Percentiles rank a stretch among this genome's conserved stretches.
Evolutionary conservation across 2,329 filamentous ascomycete genomes (phyloP).

Genomic region (Penicillium concentricum): DNA sequence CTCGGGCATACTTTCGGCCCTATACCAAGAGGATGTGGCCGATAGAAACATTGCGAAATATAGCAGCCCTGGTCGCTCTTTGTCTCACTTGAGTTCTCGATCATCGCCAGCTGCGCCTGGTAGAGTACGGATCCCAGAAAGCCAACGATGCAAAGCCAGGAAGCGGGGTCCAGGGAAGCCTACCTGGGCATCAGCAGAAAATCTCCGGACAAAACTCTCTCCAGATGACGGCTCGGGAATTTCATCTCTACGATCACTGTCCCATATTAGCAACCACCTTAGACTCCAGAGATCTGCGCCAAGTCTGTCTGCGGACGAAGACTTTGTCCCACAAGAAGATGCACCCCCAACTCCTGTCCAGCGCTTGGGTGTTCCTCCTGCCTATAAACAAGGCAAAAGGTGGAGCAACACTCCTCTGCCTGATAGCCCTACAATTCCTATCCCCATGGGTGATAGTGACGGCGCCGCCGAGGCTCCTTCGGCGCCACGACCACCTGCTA

Average conservation of each 20-base stretch:
- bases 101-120: constrained; percentile 20
- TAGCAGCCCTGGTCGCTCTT: constrained; percentile 19
- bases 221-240: constrained; percentile 2
- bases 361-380: constrained; percentile 32
- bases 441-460: constrained; percentile 11
- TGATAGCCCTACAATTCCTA: constrained; percentile 37
- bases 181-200: constrained; percentile 24
- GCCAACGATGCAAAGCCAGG: constrained; percentile 4
- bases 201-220: constrained; percentile 20
- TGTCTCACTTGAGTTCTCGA: constrained; percentile 22
- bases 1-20: constrained; percentile 33
- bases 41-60: constrained; percentile 40
- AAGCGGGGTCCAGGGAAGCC: constrained; percentile 14
- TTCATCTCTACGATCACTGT: constrained; percentile 3
- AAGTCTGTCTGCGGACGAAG: constrained; percentile 25
- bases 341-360: constrained; percentile 14
- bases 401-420: constrained; percentile 36
- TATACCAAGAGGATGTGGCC: constrained; percentile 45
- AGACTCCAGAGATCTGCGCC: constrained; percentile 35
- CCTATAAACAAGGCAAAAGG: constrained; percentile 31
- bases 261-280: constrained; percentile 13
- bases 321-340: constrained; percentile 10
- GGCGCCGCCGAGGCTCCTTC: constrained; percentile 6
- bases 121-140: constrained; percentile 17
- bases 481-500: constrained; percentile 11